Evolutionary conservation across 2,329 filamentous ascomycete species (phyloP).

Genomic region (Thelonectria discophora): DNA sequence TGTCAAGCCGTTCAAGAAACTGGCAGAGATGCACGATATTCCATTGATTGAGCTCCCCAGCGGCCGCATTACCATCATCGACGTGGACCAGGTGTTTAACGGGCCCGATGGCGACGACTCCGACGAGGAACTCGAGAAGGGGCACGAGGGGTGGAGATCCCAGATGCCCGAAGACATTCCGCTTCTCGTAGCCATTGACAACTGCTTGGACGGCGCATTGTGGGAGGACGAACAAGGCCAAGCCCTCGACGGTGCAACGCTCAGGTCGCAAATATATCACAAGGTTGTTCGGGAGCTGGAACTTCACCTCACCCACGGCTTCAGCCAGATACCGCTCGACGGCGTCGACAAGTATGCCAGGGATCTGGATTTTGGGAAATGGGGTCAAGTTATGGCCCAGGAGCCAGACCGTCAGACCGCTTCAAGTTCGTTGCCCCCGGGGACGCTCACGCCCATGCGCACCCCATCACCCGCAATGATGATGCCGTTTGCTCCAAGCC

Average conservation of each 20-base stretch:
- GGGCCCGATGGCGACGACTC: too few relatives aligned
- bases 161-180: conserved; percentile 23
- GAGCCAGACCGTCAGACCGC: too few relatives aligned
- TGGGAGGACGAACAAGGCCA: conserved; percentile 19
- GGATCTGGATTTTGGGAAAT: conserved; percentile 15
- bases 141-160: conserved; percentile 9
- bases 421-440: too few relatives aligned
- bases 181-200: conserved; percentile 14
- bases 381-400: conserved; percentile 22
- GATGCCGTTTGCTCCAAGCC: too few relatives aligned
- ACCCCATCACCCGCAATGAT: too few relatives aligned
- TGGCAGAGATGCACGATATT: conserved; percentile 11
- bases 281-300: conserved; percentile 19
- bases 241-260: neutral
- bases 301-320: conserved; percentile 15
- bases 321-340: conserved; percentile 13
- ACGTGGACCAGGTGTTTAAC: conserved; percentile 15
- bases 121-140: too few relatives aligned
- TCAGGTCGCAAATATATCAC: conserved; percentile 17
- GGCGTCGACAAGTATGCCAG: conserved; percentile 17
- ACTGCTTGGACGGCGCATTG: conserved; percentile 12
- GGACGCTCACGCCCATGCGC: too few relatives aligned
- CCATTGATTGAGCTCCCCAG: neutral
- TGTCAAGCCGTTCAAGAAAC: conserved; percentile 10
- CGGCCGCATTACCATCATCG: conserved; percentile 3